Conservation (phyloP, 2,329 filamentous ascomycete species). For the Sclerotinia trifoliorum region DNA sequence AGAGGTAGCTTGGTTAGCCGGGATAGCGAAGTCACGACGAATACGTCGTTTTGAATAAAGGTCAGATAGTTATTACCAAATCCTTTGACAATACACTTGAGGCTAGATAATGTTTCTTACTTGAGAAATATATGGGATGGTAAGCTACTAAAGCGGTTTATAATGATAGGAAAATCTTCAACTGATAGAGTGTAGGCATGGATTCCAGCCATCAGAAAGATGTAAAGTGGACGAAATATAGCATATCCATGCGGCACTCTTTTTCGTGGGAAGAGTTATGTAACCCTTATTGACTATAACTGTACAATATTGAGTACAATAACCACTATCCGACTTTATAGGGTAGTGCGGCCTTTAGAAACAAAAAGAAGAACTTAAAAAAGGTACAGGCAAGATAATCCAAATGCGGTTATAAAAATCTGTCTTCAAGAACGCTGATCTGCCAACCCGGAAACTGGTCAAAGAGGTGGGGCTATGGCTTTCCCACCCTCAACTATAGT, state of each 20-base stretch:
- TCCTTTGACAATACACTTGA: too few species aligned
- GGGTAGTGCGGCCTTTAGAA: too few species aligned
- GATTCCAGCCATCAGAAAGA: not conserved
- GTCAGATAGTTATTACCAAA: too few species aligned
- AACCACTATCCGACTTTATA: slow-evolving; percentile 5
- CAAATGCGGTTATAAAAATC: not conserved
- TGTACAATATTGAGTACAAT: not conserved
- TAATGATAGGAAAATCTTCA: not conserved
- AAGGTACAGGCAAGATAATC: not conserved
- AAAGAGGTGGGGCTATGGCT: slow-evolving; percentile 2
- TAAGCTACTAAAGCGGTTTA: not conserved
- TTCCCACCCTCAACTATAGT: slow-evolving; percentile 64
- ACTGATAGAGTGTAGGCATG: not conserved
- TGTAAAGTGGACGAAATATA: not conserved
- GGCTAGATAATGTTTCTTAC: too few species aligned
- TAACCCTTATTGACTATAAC: not conserved
- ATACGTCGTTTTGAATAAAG: too few species aligned
- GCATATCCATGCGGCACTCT: not conserved
- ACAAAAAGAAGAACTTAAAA: not conserved
- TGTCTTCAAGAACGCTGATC: not conserved
- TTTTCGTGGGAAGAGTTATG: not conserved
- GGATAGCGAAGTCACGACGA: too few species aligned
- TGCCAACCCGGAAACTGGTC: not conserved
- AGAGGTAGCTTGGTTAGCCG: too few species aligned
- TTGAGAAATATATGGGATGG: too few species aligned